These are phyloP conservation scores for Akebia trifoliata DNA, from an alignment of 164 flowering plant genomes.

Conservation along the genomic window DNA sequence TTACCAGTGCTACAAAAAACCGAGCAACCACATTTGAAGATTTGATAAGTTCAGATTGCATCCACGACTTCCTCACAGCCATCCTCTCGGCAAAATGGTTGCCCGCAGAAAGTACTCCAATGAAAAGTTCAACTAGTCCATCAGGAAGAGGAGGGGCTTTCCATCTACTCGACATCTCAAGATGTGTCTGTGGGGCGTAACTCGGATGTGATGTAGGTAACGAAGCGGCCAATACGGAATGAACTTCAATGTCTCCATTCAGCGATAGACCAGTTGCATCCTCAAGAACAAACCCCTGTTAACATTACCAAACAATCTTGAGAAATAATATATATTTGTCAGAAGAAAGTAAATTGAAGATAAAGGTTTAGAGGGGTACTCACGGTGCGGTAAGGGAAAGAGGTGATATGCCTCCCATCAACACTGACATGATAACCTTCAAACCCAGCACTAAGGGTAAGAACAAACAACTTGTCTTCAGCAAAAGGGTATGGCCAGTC, in stretches of 20 bases:
- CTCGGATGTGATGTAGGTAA: slow-evolving; percentile 66
- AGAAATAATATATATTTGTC: too few relatives aligned
- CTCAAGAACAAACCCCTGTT: slow-evolving; percentile 13
- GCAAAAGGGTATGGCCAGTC: too few relatives aligned
- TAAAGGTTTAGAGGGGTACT: too few relatives aligned
- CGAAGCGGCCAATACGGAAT: slow-evolving; percentile 58
- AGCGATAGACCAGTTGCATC: slow-evolving; percentile 12
- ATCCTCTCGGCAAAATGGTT: slow-evolving; percentile 50
- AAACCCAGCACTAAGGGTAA: too few relatives aligned
- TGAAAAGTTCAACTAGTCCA: slow-evolving; percentile 31
- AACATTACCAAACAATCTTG: not conserved
- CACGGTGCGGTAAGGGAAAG: too few relatives aligned
- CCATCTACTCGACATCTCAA: slow-evolving; percentile 33
- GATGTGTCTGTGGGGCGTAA: slow-evolving; percentile 28
- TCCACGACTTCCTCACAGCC: slow-evolving; percentile 78
- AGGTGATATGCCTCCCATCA: too few relatives aligned
- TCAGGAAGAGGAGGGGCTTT: slow-evolving; percentile 28
- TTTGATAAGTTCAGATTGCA: slow-evolving; percentile 50
- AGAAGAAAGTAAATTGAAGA: too few relatives aligned
- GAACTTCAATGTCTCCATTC: slow-evolving; percentile 56
- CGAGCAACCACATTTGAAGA: slow-evolving; percentile 31
- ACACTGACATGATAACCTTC: too few relatives aligned
- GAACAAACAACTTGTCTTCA: too few relatives aligned
- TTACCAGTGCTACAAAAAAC: slow-evolving; percentile 14
- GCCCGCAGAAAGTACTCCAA: slow-evolving; percentile 26